Evolutionary conservation across 169 alveolate species (phyloP).

Genomic region (Babesia ovata): DNA sequence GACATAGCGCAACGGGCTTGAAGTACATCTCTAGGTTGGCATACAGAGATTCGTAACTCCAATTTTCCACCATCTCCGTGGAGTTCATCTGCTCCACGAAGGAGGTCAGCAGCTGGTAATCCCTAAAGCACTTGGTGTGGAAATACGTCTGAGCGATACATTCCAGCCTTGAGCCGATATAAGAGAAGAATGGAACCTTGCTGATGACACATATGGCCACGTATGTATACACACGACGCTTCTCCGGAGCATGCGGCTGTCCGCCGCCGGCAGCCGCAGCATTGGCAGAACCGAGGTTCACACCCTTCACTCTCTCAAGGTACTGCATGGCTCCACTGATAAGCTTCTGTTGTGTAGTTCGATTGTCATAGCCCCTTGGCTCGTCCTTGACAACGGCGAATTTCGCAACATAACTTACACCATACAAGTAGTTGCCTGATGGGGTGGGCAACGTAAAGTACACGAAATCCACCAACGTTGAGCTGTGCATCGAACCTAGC

Average conservation of each 20-base stretch:
- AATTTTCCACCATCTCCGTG: constrained; percentile 33
- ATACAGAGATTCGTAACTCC: constrained; percentile 61
- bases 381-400: neutral
- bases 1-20: constrained; percentile 52
- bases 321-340: neutral
- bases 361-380: neutral
- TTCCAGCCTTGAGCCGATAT: constrained; percentile 50
- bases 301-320: neutral
- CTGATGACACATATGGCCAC: constrained; percentile 54
- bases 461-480: constrained; percentile 50
- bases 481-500: constrained; percentile 37
- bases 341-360: no score
- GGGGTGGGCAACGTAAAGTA: constrained; percentile 62
- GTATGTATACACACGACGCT: neutral
- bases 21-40: constrained; percentile 58
- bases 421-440: constrained; percentile 59
- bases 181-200: constrained; percentile 63
- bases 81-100: constrained; percentile 62
- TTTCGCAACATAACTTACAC: constrained; percentile 52
- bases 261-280: neutral
- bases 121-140: constrained; percentile 33
- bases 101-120: constrained; percentile 42
- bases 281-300: no score
- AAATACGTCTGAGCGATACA: constrained; percentile 61
- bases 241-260: neutral